Percentiles rank a stretch among this genome's conserved stretches.
These are phyloP conservation scores for Sarcomyxa edulis DNA, from an alignment of 768 basidiomycete species.

Conservation along the genomic window DNA sequence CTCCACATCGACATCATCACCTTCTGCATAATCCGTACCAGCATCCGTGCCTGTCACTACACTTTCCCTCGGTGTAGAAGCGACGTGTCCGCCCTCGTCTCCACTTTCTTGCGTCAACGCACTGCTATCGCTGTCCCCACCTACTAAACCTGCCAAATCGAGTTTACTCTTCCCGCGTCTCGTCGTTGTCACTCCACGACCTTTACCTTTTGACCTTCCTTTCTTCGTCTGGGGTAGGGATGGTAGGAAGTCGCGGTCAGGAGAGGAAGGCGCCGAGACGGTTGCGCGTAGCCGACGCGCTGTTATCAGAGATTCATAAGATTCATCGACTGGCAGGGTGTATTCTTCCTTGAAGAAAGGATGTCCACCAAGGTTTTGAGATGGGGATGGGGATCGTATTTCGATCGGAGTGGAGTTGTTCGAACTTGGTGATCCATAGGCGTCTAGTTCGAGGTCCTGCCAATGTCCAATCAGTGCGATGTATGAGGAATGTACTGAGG, in stretches of 20 bases:
- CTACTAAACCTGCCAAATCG: slow-evolving; percentile 68
- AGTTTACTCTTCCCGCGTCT: slow-evolving; percentile 47
- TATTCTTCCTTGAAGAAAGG: slow-evolving; percentile 76
- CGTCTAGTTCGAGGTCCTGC: slow-evolving; percentile 35
- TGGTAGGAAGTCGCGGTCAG: slow-evolving; percentile 33
- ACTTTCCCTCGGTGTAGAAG: slow-evolving; percentile 60
- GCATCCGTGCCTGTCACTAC: slow-evolving; percentile 67
- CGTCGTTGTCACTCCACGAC: slow-evolving; percentile 21
- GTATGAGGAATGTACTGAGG: slow-evolving; percentile 6
- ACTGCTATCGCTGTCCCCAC: slow-evolving; percentile 81
- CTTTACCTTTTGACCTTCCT: slow-evolving; percentile 10
- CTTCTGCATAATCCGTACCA: slow-evolving; percentile 63
- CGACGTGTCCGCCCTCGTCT: slow-evolving; percentile 61
- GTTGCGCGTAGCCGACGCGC: slow-evolving; percentile 60
- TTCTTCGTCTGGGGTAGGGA: slow-evolving; percentile 11
- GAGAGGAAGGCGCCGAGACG: slow-evolving; percentile 56
- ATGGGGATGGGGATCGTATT: slow-evolving; percentile 62
- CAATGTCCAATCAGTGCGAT: slow-evolving; percentile 1
- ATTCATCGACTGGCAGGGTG: slow-evolving; percentile 51
- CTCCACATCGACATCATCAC: slow-evolving; percentile 63
- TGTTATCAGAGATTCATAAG: slow-evolving; percentile 54
- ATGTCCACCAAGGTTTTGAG: slow-evolving; percentile 61
- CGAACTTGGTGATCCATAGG: slow-evolving; percentile 38
- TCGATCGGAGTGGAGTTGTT: slow-evolving; percentile 39
- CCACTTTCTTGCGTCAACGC: slow-evolving; percentile 80